Evolutionary conservation across 2,329 filamentous ascomycete species (phyloP).

Genomic region (Stachybotrys chartarum): DNA sequence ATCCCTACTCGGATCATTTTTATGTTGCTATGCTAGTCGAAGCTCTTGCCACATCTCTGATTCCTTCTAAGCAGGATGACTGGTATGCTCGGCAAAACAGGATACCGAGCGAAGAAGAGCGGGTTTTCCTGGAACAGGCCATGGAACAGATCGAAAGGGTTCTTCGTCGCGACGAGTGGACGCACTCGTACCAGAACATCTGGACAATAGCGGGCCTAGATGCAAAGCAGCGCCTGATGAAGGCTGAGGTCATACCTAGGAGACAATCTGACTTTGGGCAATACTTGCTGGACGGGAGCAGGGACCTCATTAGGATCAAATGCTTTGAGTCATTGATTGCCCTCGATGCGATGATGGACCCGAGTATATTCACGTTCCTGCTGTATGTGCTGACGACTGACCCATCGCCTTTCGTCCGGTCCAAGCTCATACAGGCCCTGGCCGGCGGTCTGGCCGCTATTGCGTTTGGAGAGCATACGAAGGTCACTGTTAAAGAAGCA

Average conservation of each 20-base stretch:
- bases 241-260: conserved; percentile 50
- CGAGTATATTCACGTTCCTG: conserved; percentile 48
- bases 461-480: conserved; percentile 54
- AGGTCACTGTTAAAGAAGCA: conserved; percentile 32
- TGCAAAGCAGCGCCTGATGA: conserved; percentile 57
- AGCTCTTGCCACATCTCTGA: conserved; percentile 50
- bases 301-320: conserved; percentile 57
- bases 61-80: conserved; percentile 40
- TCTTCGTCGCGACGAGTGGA: conserved; percentile 62
- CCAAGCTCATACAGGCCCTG: conserved; percentile 51
- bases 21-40: conserved; percentile 78
- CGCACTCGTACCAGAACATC: conserved; percentile 59
- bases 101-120: conserved; percentile 36
- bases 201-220: conserved; percentile 57
- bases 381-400: conserved; percentile 54
- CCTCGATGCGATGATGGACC: conserved; percentile 51
- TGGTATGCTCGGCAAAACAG: conserved; percentile 37
- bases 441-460: conserved; percentile 54
- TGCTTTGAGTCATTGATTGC: conserved; percentile 58
- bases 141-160: conserved; percentile 60
- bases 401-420: conserved; percentile 55
- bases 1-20: conserved; percentile 80
- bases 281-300: conserved; percentile 58
- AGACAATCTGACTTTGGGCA: conserved; percentile 51
- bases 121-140: conserved; percentile 43